Evolutionary conservation across 495 filamentous ascomycete genomes (phyloP).

Genomic region (Aspergillus panamensis): DNA sequence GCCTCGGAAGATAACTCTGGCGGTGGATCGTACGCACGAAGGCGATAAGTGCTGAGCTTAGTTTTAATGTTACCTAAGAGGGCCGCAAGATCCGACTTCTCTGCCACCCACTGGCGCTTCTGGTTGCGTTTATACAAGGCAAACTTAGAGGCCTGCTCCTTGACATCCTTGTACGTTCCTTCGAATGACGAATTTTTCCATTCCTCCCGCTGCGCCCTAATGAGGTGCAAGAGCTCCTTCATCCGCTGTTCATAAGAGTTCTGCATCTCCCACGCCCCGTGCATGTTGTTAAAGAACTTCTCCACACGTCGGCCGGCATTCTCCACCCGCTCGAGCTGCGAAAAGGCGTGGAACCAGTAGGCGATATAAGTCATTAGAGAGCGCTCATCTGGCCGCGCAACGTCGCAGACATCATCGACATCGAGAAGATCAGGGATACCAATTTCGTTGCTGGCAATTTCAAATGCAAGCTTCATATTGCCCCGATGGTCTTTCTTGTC

Average conservation of each 20-base stretch:
- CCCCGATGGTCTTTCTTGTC: conserved; percentile 93
- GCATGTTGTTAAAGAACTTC: conserved; percentile 98
- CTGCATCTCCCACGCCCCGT: conserved; percentile 99
- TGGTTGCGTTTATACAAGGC: conserved; percentile 78
- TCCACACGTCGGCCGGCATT: conserved; percentile 95
- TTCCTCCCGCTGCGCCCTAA: conserved; percentile 63
- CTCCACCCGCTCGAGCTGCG: conserved; percentile 95
- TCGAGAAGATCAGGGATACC: conserved; percentile 94
- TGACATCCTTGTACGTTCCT: conserved; percentile 90
- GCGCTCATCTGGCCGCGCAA: conserved; percentile 90
- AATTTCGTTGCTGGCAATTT: conserved; percentile 92
- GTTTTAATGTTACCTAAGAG: conserved; percentile 98
- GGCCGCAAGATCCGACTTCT: conserved; percentile 92
- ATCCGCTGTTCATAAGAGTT: conserved; percentile 89
- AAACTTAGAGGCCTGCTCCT: conserved; percentile 78
- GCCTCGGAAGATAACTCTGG: conserved; percentile 71
- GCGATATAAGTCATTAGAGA: conserved; percentile 99
- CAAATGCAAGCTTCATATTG: conserved; percentile 97
- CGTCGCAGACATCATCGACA: conserved; percentile 97
- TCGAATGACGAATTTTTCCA: conserved; percentile 82
- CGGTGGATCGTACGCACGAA: conserved; percentile 88
- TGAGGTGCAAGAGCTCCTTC: conserved; percentile 70
- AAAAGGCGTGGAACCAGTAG: conserved; percentile 99
- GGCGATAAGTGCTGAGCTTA: conserved; percentile 89
- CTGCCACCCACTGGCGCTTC: conserved; percentile 93